Base-by-base conservation (phyloP, 257 asterid species). In the Penstemon eatonii region DNA sequence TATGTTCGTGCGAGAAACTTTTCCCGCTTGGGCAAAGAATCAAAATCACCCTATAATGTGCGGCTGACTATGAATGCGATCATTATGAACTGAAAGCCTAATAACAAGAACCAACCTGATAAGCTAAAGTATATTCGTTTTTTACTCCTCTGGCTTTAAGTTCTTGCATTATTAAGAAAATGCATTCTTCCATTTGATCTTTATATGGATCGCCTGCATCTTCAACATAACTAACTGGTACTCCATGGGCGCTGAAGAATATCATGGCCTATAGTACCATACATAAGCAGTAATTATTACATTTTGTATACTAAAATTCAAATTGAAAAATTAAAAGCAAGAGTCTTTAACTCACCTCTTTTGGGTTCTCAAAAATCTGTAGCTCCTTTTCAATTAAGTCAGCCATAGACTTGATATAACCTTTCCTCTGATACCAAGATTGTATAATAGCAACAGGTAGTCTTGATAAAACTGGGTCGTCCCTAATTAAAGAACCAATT, bases 171-270 rank as follows among this genome's bases (percentile, higher is more conserved):
- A 93, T 93, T 67, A 90, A 81, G 77, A 73, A 80, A 64, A 93
- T 87, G 73, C 97, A 93, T 54, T 93, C 94, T 71, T 93, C 97
- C 99, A 93, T 93, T 86, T 93, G 99, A 77, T 81, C 94, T 75
- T 68, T 83, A 63, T 93, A 88, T 5, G 97, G 99, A 75, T 93
- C 99, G 7, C 99, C 99, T 3, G 96, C 97, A 65, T 87, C 53
- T 85, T 90, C 96, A 58, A 93, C 90, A 52, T 93, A 93, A 73
- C 99, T 90, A 11, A 90, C 91, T 3, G 99, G 96, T 67, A 90
- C 99, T 44, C 99, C 97, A 63, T 90, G 99, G 54, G 99, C 97
- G 44, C 99, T 93, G 76, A 93, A 93, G 86, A 93, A 93, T 69
- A 90, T 75, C 92, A 88, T 85, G 40, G 89, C 87, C 99, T 90